phyloP scores from a whole-genome alignment of 176 grass and related monocot species.

The Pontederia crassipes region DNA sequence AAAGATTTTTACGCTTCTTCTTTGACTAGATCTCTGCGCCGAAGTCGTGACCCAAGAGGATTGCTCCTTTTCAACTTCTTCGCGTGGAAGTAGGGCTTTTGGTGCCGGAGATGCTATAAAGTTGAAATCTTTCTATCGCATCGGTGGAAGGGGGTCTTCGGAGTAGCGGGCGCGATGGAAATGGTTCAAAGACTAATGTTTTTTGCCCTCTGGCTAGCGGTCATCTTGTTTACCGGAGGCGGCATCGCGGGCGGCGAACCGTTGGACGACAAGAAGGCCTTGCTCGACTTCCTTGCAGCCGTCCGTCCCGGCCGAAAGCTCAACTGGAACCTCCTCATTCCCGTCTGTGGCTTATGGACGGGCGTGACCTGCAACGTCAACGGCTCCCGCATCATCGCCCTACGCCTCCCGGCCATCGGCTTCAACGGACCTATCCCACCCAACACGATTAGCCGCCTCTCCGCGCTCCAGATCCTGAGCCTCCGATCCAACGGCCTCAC shows the following conservation, averaged over 20 bases:
- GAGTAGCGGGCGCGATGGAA: background rate
- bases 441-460: conserved; percentile 49
- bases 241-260: conserved; percentile 24
- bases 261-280: conserved; percentile 42
- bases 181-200: conserved; percentile 1
- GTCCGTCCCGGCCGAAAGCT: conserved; percentile 27
- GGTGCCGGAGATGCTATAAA: background rate
- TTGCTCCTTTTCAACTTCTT: background rate
- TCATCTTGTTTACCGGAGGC: background rate
- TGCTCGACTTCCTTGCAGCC: conserved; percentile 47
- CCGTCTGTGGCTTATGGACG: conserved; percentile 60
- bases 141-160: background rate
- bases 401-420: conserved; percentile 61
- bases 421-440: conserved; percentile 47
- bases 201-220: conserved; percentile 13
- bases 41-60: background rate
- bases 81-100: background rate
- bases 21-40: background rate
- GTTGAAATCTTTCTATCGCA: background rate
- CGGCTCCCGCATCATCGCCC: conserved; percentile 37
- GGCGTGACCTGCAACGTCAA: conserved; percentile 73
- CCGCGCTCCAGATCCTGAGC: conserved; percentile 73
- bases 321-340: conserved; percentile 39
- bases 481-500: conserved; percentile 68
- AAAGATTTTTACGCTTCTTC: background rate